Evolutionary conservation across 257 asterid species (phyloP).

Genomic region (Salvia hispanica): DNA sequence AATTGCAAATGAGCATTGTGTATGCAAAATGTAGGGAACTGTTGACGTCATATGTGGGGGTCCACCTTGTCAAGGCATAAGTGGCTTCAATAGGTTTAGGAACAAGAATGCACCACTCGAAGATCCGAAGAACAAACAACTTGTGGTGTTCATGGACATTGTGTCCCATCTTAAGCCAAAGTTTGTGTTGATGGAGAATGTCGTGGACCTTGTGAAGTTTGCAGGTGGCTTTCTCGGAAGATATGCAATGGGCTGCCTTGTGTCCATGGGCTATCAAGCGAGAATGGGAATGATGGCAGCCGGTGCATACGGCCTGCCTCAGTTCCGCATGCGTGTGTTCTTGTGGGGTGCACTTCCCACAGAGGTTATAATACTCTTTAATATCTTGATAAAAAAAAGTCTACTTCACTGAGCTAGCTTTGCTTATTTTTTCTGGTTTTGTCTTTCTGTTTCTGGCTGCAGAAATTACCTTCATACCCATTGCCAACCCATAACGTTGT

Average conservation of each 20-base stretch:
- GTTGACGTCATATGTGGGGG: constrained; percentile 94
- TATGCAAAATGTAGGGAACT: constrained; percentile 47
- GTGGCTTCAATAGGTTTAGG: constrained; percentile 79
- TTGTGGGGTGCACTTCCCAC: constrained; percentile 79
- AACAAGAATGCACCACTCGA: constrained; percentile 50
- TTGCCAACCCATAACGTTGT: constrained; percentile 75
- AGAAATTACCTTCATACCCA: constrained; percentile 79
- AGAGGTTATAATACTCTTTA: constrained; percentile 46
- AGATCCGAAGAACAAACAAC: constrained; percentile 66
- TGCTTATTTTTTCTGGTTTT: neutral
- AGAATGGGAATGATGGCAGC: constrained; percentile 87
- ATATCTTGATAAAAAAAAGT: neutral
- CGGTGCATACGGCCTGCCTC: constrained; percentile 88
- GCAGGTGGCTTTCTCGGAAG: constrained; percentile 67
- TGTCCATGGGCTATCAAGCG: constrained; percentile 70
- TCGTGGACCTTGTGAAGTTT: constrained; percentile 71
- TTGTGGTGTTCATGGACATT: constrained; percentile 67
- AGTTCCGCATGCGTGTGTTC: constrained; percentile 73
- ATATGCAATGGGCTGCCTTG: constrained; percentile 69
- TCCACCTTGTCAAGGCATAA: constrained; percentile 95
- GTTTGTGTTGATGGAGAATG: constrained; percentile 84
- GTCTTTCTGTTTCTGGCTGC: constrained; percentile 9
- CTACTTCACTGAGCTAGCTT: neutral
- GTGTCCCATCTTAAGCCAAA: constrained; percentile 60
- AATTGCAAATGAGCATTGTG: constrained; percentile 3